phyloP scores from a whole-genome alignment of 1,284 basidiomycete genomes.

The Naganishia albida region DNA sequence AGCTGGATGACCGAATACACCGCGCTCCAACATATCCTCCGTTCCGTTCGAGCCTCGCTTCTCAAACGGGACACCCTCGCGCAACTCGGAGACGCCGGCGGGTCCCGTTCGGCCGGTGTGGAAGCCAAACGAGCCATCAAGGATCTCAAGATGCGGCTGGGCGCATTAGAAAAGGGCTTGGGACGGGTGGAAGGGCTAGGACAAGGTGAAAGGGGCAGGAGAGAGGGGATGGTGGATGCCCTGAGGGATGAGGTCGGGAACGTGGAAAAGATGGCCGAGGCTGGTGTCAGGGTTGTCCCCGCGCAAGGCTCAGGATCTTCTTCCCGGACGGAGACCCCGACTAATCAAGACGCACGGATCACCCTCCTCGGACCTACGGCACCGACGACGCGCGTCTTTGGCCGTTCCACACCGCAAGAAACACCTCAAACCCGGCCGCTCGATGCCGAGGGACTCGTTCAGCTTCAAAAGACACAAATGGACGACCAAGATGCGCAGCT shows the following conservation, averaged over 20 bases:
- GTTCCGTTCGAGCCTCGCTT: constrained; percentile 77
- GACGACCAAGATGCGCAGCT: constrained; percentile 81
- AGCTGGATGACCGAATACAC: constrained; percentile 84
- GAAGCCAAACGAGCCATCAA: constrained; percentile 80
- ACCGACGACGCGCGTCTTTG: constrained; percentile 68
- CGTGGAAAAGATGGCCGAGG: constrained; percentile 50
- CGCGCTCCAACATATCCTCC: constrained; percentile 70
- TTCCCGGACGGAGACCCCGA: constrained; percentile 27
- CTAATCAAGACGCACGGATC: constrained; percentile 64
- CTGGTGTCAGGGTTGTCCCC: constrained; percentile 42
- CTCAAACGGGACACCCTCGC: constrained; percentile 82
- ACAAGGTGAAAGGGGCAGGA: constrained; percentile 77
- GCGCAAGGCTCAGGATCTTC: neutral
- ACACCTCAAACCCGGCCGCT: constrained; percentile 82
- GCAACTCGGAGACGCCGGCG: constrained; percentile 69
- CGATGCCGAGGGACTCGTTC: constrained; percentile 76
- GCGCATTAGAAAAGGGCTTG: constrained; percentile 69
- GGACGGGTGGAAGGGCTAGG: constrained; percentile 68
- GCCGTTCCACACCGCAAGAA: constrained; percentile 67
- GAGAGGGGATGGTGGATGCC: constrained; percentile 77
- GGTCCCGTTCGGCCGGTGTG: constrained; percentile 76
- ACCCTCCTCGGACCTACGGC: constrained; percentile 60
- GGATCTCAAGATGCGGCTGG: constrained; percentile 68
- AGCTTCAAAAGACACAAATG: constrained; percentile 77
- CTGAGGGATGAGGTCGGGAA: constrained; percentile 72